Percentiles rank a stretch among this genome's conserved stretches.
Evolutionary conservation across 1,284 basidiomycete genomes (phyloP).

Genomic region (Vanrija sp.): DNA sequence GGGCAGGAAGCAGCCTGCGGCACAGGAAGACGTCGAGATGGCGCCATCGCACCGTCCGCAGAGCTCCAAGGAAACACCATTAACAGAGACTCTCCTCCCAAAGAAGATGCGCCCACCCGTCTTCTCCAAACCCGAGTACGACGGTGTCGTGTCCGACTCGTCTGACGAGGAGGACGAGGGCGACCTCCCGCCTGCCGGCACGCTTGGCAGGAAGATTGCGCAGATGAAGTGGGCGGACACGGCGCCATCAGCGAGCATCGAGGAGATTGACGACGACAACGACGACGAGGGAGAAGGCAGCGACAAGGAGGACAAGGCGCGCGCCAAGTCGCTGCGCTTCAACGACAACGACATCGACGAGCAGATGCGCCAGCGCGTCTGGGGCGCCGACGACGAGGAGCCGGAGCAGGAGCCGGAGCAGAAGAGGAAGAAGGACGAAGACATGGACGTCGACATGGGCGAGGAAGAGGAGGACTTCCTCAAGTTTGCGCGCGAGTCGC

Average conservation of each 20-base stretch:
- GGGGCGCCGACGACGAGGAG: slow-evolving; percentile 56
- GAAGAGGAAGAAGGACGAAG: slow-evolving; percentile 57
- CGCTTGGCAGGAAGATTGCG: slow-evolving; percentile 34
- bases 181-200: slow-evolving; percentile 34
- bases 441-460: slow-evolving; percentile 79
- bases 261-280: slow-evolving; percentile 25
- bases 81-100: slow-evolving; percentile 39
- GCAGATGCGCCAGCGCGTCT: slow-evolving; percentile 78
- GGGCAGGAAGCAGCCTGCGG: slow-evolving; percentile 36
- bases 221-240: slow-evolving; percentile 36
- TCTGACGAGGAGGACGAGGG: slow-evolving; percentile 64
- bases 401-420: slow-evolving; percentile 10
- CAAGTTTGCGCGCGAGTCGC: slow-evolving; percentile 80
- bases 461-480: slow-evolving; percentile 88
- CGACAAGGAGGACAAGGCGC: slow-evolving; percentile 12
- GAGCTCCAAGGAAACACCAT: not conserved
- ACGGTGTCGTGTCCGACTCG: slow-evolving; percentile 67
- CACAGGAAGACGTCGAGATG: slow-evolving; percentile 2
- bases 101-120: slow-evolving; percentile 62
- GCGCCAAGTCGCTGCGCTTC: slow-evolving; percentile 46
- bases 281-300: slow-evolving; percentile 22
- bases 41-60: not conserved
- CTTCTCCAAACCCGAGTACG: slow-evolving; percentile 70
- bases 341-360: slow-evolving; percentile 73
- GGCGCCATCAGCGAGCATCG: slow-evolving; percentile 25